Evolutionary conservation across 495 filamentous ascomycete species (phyloP).

Genomic region (Poronia punctata): DNA sequence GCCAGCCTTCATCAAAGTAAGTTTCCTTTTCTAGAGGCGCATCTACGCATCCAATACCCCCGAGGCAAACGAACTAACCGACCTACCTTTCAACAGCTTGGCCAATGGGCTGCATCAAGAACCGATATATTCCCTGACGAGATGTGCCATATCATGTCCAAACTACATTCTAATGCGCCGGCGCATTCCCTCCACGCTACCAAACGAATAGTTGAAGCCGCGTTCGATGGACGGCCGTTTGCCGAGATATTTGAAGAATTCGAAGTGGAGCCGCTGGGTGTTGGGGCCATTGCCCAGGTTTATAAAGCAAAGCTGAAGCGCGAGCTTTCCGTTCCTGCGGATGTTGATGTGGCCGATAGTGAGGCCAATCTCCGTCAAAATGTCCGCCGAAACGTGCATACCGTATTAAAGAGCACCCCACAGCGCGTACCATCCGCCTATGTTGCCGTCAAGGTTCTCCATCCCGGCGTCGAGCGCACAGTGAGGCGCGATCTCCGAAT

Average conservation of each 20-base stretch:
- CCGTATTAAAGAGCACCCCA: constrained; percentile 76
- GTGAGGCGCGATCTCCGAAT: constrained; percentile 87
- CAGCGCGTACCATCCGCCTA: constrained; percentile 82
- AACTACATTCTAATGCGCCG: constrained; percentile 87
- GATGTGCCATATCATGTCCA: constrained; percentile 89
- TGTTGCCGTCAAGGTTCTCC: constrained; percentile 94
- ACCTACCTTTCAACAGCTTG: no score
- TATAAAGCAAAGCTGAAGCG: constrained; percentile 92
- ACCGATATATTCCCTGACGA: constrained; percentile 96
- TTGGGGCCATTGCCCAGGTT: constrained; percentile 95
- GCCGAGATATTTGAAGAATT: constrained; percentile 98
- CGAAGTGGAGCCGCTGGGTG: constrained; percentile 80
- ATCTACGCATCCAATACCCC: no score
- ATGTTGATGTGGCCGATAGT: constrained; percentile 46
- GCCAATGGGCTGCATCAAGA: constrained; percentile 97
- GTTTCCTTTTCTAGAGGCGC: neutral
- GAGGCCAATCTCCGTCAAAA: constrained; percentile 53
- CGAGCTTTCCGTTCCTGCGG: constrained; percentile 58
- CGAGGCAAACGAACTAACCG: no score
- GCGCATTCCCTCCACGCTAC: constrained; percentile 81
- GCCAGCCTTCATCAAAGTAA: constrained; percentile 95
- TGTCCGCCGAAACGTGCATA: constrained; percentile 75
- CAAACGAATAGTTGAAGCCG: constrained; percentile 66
- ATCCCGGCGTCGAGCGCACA: constrained; percentile 81
- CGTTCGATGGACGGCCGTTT: constrained; percentile 73